phyloP scores from a whole-genome alignment of 805 yeast genomes.

The Schizosaccharomyces lindneri region DNA sequence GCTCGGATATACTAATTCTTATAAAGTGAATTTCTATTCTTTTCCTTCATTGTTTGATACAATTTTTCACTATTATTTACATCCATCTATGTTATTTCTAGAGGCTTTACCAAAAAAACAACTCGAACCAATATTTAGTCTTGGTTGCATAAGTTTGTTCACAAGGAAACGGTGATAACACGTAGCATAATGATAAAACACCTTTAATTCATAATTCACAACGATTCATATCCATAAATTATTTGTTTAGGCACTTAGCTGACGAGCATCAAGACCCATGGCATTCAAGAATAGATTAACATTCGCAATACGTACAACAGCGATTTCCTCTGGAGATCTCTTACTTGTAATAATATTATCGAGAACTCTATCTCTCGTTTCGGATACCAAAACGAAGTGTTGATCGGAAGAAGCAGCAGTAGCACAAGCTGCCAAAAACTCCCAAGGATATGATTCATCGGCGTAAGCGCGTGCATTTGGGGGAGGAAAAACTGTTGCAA shows the following conservation, averaged over 20 bases:
- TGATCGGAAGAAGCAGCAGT: conserved; percentile 69
- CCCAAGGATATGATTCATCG: conserved; percentile 82
- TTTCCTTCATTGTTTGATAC: neutral
- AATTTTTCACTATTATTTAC: neutral
- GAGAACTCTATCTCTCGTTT: conserved; percentile 76
- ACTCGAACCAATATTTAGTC: too few species aligned
- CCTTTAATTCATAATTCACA: neutral
- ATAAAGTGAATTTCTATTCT: neutral
- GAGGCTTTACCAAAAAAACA: neutral
- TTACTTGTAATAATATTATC: conserved; percentile 65
- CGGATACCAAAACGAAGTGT: conserved; percentile 82
- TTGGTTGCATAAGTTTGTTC: too few species aligned
- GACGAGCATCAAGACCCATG: conserved; percentile 67
- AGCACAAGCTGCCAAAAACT: conserved; percentile 80
- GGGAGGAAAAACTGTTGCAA: conserved; percentile 64
- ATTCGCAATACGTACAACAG: conserved; percentile 41
- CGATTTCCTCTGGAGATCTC: conserved; percentile 25
- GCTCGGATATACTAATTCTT: conserved; percentile 11
- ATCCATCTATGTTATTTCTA: neutral
- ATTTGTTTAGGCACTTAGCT: conserved; percentile 15
- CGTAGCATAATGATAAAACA: neutral
- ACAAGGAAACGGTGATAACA: neutral
- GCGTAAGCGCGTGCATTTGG: conserved; percentile 11
- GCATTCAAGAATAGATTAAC: conserved; percentile 82
- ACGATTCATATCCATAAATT: neutral